Evolutionary conservation across 2,329 filamentous ascomycete genomes (phyloP).

Genomic region (Nannizziopsis barbatae): DNA sequence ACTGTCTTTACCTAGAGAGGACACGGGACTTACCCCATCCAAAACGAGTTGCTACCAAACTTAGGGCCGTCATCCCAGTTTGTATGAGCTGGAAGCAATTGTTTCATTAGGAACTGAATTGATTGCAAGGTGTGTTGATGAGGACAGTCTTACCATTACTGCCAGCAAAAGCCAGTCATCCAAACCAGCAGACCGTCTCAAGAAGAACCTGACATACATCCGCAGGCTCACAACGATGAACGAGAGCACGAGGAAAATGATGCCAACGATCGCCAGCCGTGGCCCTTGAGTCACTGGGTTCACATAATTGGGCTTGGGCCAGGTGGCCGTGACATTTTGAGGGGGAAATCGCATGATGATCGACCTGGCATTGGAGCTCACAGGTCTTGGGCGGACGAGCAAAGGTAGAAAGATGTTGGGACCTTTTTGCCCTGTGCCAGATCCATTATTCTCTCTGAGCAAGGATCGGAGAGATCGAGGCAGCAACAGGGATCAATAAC

Average conservation of each 20-base stretch:
- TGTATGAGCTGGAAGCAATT: conserved; percentile 12
- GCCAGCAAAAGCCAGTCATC: conserved; percentile 18
- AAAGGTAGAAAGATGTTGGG: too few species aligned
- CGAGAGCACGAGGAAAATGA: conserved; percentile 19
- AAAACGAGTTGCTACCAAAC: conserved; percentile 14
- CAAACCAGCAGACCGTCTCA: conserved; percentile 15
- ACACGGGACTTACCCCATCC: conserved; percentile 15
- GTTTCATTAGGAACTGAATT: neutral
- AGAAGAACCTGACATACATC: conserved; percentile 16
- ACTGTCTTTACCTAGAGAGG: neutral
- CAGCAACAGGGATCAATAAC: too few species aligned
- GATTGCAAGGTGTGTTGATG: neutral
- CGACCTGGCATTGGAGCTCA: neutral
- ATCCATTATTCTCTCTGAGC: too few species aligned
- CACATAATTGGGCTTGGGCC: conserved; percentile 25
- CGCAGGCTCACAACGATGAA: conserved; percentile 18
- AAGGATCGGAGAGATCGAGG: too few species aligned
- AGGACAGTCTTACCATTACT: conserved; percentile 13
- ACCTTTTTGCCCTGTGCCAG: too few species aligned
- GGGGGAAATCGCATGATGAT: conserved; percentile 15
- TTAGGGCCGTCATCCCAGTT: conserved; percentile 9
- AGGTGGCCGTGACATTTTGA: conserved; percentile 16
- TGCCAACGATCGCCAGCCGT: conserved; percentile 20
- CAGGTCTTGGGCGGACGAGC: neutral
- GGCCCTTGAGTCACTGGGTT: conserved; percentile 22